These are phyloP conservation scores for Tilletia caries DNA, from an alignment of 1,284 basidiomycete species.

Conservation along the genomic window DNA sequence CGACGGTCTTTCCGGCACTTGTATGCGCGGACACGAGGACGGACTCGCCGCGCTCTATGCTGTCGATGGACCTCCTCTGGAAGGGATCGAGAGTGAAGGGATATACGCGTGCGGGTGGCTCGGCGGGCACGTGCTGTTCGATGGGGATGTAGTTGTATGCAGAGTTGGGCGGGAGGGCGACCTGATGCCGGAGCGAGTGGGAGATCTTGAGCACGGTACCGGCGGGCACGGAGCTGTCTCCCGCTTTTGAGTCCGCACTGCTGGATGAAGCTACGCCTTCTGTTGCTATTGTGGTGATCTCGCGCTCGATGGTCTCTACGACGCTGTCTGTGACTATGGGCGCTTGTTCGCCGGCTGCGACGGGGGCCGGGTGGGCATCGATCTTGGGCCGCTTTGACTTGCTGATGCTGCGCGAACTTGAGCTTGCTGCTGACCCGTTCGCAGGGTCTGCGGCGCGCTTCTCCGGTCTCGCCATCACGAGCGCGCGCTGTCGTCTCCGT, in stretches of 20 bases:
- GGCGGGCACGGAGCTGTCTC: not conserved
- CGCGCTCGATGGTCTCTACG: not conserved
- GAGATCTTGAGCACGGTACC: slow-evolving; percentile 22
- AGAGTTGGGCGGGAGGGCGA: slow-evolving; percentile 78
- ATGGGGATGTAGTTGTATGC: slow-evolving; percentile 84
- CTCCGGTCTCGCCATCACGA: not conserved
- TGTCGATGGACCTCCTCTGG: slow-evolving; percentile 87
- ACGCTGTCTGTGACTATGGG: slow-evolving; percentile 11
- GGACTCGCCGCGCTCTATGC: slow-evolving; percentile 94
- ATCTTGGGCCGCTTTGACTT: not conserved
- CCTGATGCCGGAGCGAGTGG: slow-evolving; percentile 75
- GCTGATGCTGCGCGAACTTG: not conserved
- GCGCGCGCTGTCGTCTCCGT: too few species aligned
- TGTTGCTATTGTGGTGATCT: not conserved
- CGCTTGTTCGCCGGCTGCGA: not conserved
- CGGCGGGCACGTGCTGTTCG: slow-evolving; percentile 81
- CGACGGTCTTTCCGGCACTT: slow-evolving; percentile 95
- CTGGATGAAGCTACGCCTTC: not conserved
- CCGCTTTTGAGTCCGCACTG: not conserved
- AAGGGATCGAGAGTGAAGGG: slow-evolving; percentile 97
- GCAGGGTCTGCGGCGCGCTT: not conserved
- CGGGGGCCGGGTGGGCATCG: not conserved
- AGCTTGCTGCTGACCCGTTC: not conserved
- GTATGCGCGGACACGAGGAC: slow-evolving; percentile 99
- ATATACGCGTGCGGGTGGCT: slow-evolving; percentile 86